These are phyloP conservation scores for Colletotrichum ledebouriae DNA, from an alignment of 2,329 filamentous ascomycete genomes.

Conservation along the genomic window DNA sequence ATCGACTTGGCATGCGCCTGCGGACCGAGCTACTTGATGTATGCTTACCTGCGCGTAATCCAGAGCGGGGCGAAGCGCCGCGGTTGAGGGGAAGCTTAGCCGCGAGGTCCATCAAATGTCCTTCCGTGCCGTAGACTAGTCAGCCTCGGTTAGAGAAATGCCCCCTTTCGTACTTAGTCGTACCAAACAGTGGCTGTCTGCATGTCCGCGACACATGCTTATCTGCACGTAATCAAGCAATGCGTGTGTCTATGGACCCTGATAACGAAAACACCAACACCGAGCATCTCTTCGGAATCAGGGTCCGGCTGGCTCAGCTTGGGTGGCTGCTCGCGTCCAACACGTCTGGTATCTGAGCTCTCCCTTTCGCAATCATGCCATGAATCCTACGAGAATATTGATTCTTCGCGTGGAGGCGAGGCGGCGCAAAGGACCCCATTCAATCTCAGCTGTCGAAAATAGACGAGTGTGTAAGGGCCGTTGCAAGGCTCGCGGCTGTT, in stretches of 20 bases:
- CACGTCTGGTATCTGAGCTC: neutral
- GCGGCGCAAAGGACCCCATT: conserved; percentile 6
- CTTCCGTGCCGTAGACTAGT: conserved; percentile 1
- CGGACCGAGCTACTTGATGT: neutral
- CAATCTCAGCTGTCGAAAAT: neutral
- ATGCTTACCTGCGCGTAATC: conserved; percentile 2
- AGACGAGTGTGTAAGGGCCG: neutral
- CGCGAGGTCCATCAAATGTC: no score
- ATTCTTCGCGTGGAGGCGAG: neutral
- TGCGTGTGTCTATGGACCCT: neutral
- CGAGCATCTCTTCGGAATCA: neutral
- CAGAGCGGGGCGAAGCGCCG: neutral
- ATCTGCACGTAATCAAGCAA: conserved; percentile 5
- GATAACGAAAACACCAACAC: neutral
- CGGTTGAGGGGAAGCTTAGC: no score
- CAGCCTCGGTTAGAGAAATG: neutral
- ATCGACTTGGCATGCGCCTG: conserved; percentile 3
- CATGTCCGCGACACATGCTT: neutral
- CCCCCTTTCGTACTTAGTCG: neutral
- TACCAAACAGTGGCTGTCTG: neutral
- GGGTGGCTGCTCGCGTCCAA: neutral
- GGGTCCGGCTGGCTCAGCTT: neutral
- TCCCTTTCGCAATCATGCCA: neutral
- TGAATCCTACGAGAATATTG: conserved; percentile 5
- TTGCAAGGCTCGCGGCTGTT: neutral